These are phyloP conservation scores for Dicorynia guianensis DNA, from an alignment of 306 rosid genomes.

Conservation along the genomic window DNA sequence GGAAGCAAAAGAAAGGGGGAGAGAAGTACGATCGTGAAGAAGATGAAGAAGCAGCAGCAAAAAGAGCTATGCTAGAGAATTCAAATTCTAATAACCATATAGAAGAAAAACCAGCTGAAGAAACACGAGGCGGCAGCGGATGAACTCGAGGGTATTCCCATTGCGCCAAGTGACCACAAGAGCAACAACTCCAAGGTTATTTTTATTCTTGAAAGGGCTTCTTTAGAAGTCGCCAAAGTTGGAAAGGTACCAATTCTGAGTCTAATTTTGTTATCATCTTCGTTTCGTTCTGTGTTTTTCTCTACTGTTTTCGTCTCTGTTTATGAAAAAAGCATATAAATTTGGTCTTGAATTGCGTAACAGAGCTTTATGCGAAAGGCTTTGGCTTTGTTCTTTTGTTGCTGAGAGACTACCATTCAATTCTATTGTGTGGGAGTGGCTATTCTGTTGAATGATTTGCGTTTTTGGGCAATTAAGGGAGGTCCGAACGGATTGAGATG, in stretches of 20 bases:
- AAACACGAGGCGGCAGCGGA: conserved; percentile 13
- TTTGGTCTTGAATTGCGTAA: conserved; percentile 8
- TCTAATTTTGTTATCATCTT: not conserved
- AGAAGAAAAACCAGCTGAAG: conserved; percentile 28
- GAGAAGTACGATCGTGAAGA: conserved; percentile 52
- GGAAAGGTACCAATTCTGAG: conserved; percentile 46
- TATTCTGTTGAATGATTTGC: too few relatives aligned
- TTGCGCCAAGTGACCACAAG: conserved; percentile 43
- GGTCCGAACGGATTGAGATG: too few relatives aligned
- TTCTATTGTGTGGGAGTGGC: not conserved
- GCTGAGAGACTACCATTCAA: not conserved
- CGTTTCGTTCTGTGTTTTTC: not conserved
- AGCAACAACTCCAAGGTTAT: conserved; percentile 54
- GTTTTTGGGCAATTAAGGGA: too few relatives aligned
- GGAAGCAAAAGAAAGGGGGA: conserved; percentile 61
- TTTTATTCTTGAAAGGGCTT: conserved; percentile 85
- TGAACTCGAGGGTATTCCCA: conserved; percentile 65
- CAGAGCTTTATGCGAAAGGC: not conserved
- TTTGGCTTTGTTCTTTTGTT: not conserved
- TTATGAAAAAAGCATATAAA: not conserved
- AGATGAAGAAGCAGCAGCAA: conserved; percentile 36
- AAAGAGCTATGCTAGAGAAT: conserved; percentile 32
- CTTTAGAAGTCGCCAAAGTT: too few relatives aligned
- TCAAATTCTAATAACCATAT: not conserved
- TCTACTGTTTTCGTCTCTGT: not conserved